Percentiles rank a stretch among this genome's conserved stretches.
Conservation (phyloP, 306 rosid species). For the Cucurbita ficifolia region DNA sequence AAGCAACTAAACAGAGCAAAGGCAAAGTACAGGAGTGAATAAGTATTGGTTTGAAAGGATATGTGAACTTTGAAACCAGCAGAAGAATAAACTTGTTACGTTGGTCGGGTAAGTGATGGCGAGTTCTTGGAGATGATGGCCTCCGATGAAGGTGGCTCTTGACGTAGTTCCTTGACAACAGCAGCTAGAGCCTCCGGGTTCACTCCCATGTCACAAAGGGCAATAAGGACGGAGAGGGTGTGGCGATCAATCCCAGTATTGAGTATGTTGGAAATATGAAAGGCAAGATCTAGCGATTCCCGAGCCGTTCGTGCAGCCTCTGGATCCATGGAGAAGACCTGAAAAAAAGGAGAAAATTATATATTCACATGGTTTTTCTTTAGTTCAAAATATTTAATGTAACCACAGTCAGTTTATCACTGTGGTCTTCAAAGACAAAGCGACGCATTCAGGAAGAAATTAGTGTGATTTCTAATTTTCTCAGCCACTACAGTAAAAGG, state of each 20-base stretch:
- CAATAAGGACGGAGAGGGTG: constrained; percentile 54
- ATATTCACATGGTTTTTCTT: neutral
- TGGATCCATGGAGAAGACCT: constrained; percentile 31
- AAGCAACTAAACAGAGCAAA: too few relatives aligned
- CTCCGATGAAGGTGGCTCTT: constrained; percentile 5
- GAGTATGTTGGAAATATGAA: constrained; percentile 55
- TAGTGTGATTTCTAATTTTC: neutral
- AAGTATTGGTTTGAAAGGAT: too few relatives aligned
- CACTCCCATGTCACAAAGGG: constrained; percentile 70
- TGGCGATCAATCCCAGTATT: constrained; percentile 59
- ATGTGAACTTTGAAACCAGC: too few relatives aligned
- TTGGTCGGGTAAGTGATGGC: too few relatives aligned
- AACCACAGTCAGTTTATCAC: neutral
- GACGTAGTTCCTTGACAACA: constrained; percentile 51
- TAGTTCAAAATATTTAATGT: too few relatives aligned
- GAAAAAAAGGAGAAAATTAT: neutral
- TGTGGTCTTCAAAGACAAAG: neutral
- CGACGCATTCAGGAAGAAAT: neutral
- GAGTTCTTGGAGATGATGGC: neutral
- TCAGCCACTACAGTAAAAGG: neutral
- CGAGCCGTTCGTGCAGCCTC: constrained; percentile 48
- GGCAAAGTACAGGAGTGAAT: too few relatives aligned
- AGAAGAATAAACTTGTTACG: too few relatives aligned
- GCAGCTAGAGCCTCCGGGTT: constrained; percentile 70
- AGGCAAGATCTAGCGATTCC: constrained; percentile 67